Base-by-base conservation (phyloP, 495 filamentous ascomycete species). In the Sordaria brevicollis region DNA sequence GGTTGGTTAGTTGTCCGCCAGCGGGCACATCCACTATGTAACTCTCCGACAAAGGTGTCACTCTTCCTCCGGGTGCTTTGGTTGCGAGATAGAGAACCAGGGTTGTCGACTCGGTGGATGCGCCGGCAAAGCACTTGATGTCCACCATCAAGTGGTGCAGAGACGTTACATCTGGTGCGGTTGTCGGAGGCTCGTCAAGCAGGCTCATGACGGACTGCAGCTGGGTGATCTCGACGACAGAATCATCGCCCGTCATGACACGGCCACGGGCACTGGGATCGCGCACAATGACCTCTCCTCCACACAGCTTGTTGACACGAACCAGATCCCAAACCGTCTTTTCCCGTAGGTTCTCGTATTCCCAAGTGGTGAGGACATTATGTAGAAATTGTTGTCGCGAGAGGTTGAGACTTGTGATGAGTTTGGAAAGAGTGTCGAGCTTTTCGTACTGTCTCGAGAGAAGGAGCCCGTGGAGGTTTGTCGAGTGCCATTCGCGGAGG, bases 131-230 rank as follows among this genome's bases (percentile, higher is more conserved):
- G 15, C 88, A 87, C 72, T 90, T 94, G 69, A 97, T 86, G 72
- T 96, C 92, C 15, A 97, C 83, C 69, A 96, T 83, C 5, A 99
- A 78, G 78, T 99, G 94, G 78, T 97, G 90, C 39, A 96, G 80
- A 17, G 90, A 87, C 4, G 91, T 86, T 29, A 86, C 82, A 75
- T 98, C 95, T 10, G 87, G 82, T 21, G 85, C 80, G 7, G 83
- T 80, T 5, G 84, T 84, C 5, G 93, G 93, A 31, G 89, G 87
- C 72, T 89, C 90, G 68, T 96, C 91, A 15, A 99, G 85, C 76
- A 98, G 86, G 76, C 93, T 96, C 95, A 99, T 99, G 72, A 91
- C 89, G 5, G 94, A 94, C 81, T 99, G 95, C 65, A 97, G 84
- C 74, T 88, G 92, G 25, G 93, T 93, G 72, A 98, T 87, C 70